Conservation (phyloP, 192 early-diverging fungal species). For the Podila verticillata region DNA sequence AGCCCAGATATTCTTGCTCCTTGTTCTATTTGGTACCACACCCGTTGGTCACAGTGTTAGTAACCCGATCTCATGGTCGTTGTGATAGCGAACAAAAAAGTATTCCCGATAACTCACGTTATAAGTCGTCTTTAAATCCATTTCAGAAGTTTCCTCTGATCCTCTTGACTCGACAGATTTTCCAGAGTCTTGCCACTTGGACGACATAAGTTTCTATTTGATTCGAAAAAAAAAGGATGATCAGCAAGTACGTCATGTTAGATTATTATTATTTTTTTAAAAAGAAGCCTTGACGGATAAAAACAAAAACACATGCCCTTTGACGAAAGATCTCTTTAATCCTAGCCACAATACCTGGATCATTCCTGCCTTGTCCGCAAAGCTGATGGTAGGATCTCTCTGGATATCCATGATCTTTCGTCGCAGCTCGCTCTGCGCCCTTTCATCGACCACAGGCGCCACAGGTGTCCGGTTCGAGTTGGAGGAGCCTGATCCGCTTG, state of each 20-base stretch:
- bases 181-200: conserved; percentile 52
- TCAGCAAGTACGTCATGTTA: neutral
- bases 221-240: conserved; percentile 24
- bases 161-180: conserved; percentile 26
- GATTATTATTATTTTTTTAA: neutral
- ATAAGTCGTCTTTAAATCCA: conserved; percentile 57
- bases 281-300: neutral
- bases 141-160: conserved; percentile 54
- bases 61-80: conserved; percentile 5
- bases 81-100: neutral
- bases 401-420: conserved; percentile 77
- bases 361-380: conserved; percentile 71
- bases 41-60: neutral
- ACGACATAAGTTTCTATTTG: conserved; percentile 65
- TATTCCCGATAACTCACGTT: conserved; percentile 44
- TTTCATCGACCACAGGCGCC: conserved; percentile 27
- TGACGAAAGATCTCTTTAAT: neutral
- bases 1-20: conserved; percentile 65
- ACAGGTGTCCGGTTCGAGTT: neutral
- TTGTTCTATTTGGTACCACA: conserved; percentile 57
- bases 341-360: conserved; percentile 72
- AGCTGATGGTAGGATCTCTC: conserved; percentile 52
- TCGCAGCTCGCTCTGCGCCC: conserved; percentile 57
- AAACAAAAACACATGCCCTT: neutral
- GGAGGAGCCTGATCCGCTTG: neutral